These are phyloP conservation scores for Nitzschia putrida DNA, from an alignment of 108 stramenopile genomes.

Conservation along the genomic window DNA sequence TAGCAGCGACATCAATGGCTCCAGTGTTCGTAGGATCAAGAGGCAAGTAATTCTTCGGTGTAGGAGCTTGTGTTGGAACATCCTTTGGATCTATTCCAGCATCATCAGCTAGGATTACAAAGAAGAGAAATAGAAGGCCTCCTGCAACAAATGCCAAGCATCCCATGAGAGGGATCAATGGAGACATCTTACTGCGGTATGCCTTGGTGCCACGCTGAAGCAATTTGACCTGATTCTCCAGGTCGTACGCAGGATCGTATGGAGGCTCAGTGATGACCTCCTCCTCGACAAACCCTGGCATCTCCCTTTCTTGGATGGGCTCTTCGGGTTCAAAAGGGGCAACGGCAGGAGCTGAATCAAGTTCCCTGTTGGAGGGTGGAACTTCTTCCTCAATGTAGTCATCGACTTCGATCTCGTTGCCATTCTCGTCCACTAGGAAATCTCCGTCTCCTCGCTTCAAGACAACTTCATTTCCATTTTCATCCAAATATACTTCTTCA, in stretches of 20 bases:
- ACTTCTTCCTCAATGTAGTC: conserved; percentile 1
- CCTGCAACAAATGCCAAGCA: conserved; percentile 11
- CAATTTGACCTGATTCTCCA: conserved; percentile 30
- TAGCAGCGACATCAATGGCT: conserved; percentile 24
- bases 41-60: conserved; percentile 14
- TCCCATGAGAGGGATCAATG: conserved; percentile 17
- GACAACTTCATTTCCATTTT: conserved; percentile 25
- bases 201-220: conserved; percentile 10
- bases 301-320: too few species aligned
- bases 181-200: conserved; percentile 17
- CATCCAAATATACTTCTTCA: conserved; percentile 23
- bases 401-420: conserved; percentile 22
- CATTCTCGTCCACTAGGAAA: conserved; percentile 12
- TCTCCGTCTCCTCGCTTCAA: conserved; percentile 1
- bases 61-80: conserved; percentile 20
- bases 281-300: not conserved
- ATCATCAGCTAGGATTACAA: conserved; percentile 29
- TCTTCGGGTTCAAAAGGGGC: not conserved
- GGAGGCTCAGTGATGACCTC: not conserved
- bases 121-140: conserved; percentile 24
- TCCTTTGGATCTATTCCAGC: not conserved
- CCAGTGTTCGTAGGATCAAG: conserved; percentile 26
- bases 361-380: not conserved
- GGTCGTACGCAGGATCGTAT: conserved; percentile 14
- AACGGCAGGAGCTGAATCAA: not conserved